Conservation (phyloP, 2,329 filamentous ascomycete species). For the Pestalotiopsis sp. region DNA sequence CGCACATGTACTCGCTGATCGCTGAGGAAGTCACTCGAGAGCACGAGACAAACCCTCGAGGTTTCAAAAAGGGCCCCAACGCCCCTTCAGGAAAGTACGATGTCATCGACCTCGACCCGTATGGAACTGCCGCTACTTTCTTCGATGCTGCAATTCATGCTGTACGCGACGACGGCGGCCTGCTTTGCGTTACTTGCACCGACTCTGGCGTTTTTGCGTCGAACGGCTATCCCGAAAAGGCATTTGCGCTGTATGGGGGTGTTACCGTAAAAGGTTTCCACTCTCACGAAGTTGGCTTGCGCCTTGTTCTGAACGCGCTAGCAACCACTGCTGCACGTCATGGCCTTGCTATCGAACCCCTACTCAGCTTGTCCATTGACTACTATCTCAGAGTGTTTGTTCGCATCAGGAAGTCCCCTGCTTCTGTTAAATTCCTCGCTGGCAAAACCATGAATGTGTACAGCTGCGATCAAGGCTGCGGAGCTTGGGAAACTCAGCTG, state of each 20-base stretch:
- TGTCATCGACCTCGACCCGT: constrained; percentile 95
- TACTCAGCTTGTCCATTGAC: constrained; percentile 92
- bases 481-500: constrained; percentile 85
- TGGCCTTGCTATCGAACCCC: constrained; percentile 84
- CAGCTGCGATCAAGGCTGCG: constrained; percentile 87
- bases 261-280: constrained; percentile 81
- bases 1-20: constrained; percentile 83
- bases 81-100: constrained; percentile 70
- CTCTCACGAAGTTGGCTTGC: constrained; percentile 87
- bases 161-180: constrained; percentile 79
- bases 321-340: constrained; percentile 82
- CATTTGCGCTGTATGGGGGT: constrained; percentile 91
- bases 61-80: constrained; percentile 37
- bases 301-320: constrained; percentile 82
- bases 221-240: constrained; percentile 91
- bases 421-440: constrained; percentile 86
- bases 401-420: constrained; percentile 75
- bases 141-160: constrained; percentile 89
- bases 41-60: constrained; percentile 38
- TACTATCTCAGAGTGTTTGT: constrained; percentile 94
- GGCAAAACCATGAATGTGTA: constrained; percentile 93
- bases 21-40: constrained; percentile 53
- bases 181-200: constrained; percentile 94
- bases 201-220: constrained; percentile 96
- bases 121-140: constrained; percentile 91